These are phyloP conservation scores for Dichotomocladium elegans DNA, from an alignment of 371 early-diverging fungal genomes.

Conservation along the genomic window DNA sequence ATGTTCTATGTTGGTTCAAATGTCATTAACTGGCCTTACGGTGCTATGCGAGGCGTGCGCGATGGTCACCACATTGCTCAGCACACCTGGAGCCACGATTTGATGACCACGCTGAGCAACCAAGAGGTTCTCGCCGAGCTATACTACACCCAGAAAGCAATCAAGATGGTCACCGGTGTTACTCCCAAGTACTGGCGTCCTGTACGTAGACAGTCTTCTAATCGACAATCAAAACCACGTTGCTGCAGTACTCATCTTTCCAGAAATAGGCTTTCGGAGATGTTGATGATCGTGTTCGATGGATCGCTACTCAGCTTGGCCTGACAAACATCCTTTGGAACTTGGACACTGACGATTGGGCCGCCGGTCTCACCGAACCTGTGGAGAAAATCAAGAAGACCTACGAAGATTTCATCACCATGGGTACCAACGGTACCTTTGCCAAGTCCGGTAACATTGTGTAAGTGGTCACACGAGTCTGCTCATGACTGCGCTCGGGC, in stretches of 20 bases:
- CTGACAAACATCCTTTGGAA: constrained; percentile 51
- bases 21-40: constrained; percentile 54
- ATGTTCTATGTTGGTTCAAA: constrained; percentile 72
- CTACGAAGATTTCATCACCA: constrained; percentile 36
- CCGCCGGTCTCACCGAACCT: constrained; percentile 40
- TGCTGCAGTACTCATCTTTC: neutral
- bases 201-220: constrained; percentile 17
- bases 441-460: constrained; percentile 37
- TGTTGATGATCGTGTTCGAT: constrained; percentile 66
- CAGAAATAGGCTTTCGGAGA: constrained; percentile 47
- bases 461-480: too few species aligned
- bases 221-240: neutral
- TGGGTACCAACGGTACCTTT: constrained; percentile 47
- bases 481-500: too few species aligned
- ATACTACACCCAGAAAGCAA: constrained; percentile 64
- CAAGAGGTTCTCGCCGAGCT: constrained; percentile 70
- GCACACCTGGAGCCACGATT: constrained; percentile 71
- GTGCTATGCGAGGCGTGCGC: constrained; percentile 47
- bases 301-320: constrained; percentile 50
- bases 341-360: constrained; percentile 55
- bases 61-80: constrained; percentile 69
- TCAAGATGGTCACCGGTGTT: constrained; percentile 53
- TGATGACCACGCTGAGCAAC: constrained; percentile 65
- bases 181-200: constrained; percentile 50
- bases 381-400: constrained; percentile 24